Evolutionary conservation across 1,284 basidiomycete genomes (phyloP), one percentile per base, ranked within the genome.

Genomic region (Golubevia pallescens): DNA sequence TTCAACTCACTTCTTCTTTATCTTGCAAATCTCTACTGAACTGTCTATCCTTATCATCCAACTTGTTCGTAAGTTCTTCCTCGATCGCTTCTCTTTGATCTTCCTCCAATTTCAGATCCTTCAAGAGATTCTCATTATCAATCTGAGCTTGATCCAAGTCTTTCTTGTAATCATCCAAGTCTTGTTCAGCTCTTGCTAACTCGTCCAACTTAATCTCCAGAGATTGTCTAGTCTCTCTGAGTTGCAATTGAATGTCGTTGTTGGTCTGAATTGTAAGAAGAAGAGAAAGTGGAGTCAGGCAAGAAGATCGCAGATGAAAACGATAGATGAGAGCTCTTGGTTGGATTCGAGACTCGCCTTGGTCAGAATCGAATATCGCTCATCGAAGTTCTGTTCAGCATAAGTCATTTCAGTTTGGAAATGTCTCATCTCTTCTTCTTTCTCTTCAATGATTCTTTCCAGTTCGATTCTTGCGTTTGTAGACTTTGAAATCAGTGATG

Each of bases 11-110:
- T 5, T 67, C 53, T 69, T 84, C 82, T 63, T 84, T 81, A 13
- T 78, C 79, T 55, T 83, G 75, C 58, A 85, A 71, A 61, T 84
- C 81, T 58, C 71, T 74, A 21, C 80, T 71, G n/a, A 81, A 72
- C 42, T 83, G 74, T 3, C 74, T 70, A 6, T 78, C 69, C 66
- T 84, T 82, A 20, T 72, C 77, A 55, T 84, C 76, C 13, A 85
- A 61, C 20, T 77, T 79, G 59, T 59, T 28, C 16, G 51, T 23
- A 19, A 48, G 10, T 7, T 51, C 32, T 34, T 61, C 42, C 60
- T 61, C 60, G 19, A 42, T 42, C 8, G 32, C 19, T 28, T 61
- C 60, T 51, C 32, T 56, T 51, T 48, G 34, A 28, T 61, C 60
- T 51, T 24, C 38, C 60, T 61, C 72, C 55, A 73, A 70, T 51